Evolutionary conservation across 2,329 filamentous ascomycete species (phyloP).

Genomic region (Epichloe elymi): DNA sequence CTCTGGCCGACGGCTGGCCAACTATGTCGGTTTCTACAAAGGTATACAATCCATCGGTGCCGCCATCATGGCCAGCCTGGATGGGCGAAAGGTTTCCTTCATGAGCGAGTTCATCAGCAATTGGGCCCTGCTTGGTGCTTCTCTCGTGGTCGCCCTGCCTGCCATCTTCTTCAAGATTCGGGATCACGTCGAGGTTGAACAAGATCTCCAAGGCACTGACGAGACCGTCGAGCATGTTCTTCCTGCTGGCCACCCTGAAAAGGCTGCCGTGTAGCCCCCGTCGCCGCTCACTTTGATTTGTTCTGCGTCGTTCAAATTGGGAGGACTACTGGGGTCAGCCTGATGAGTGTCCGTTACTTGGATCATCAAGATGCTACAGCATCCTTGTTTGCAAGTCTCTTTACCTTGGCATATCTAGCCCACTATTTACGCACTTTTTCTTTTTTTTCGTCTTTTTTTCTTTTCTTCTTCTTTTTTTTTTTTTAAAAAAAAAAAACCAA

Average conservation of each 20-base stretch:
- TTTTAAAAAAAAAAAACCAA: neutral
- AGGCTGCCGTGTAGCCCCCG: neutral
- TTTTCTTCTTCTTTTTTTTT: neutral
- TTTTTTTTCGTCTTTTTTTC: too few relatives aligned
- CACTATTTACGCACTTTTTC: neutral
- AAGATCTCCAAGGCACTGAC: conserved; percentile 75
- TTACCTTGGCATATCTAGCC: neutral
- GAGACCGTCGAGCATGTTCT: conserved; percentile 64
- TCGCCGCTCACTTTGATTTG: neutral
- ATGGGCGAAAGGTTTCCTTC: conserved; percentile 35
- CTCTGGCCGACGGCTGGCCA: conserved; percentile 81
- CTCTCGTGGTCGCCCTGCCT: conserved; percentile 63
- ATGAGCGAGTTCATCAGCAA: conserved; percentile 56
- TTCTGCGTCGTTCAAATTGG: neutral
- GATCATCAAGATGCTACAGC: too few relatives aligned
- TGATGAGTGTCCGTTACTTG: too few relatives aligned
- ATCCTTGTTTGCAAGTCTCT: neutral
- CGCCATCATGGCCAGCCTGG: conserved; percentile 32
- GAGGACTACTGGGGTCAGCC: too few relatives aligned
- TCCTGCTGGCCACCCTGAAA: conserved; percentile 1
- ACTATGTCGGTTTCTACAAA: conserved; percentile 74
- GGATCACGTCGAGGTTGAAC: conserved; percentile 67
- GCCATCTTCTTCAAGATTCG: conserved; percentile 68
- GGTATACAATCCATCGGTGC: conserved; percentile 62
- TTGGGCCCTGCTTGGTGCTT: conserved; percentile 65